These are phyloP conservation scores for Citrus glauca DNA, from an alignment of 345 rosid genomes.

Conservation along the genomic window DNA sequence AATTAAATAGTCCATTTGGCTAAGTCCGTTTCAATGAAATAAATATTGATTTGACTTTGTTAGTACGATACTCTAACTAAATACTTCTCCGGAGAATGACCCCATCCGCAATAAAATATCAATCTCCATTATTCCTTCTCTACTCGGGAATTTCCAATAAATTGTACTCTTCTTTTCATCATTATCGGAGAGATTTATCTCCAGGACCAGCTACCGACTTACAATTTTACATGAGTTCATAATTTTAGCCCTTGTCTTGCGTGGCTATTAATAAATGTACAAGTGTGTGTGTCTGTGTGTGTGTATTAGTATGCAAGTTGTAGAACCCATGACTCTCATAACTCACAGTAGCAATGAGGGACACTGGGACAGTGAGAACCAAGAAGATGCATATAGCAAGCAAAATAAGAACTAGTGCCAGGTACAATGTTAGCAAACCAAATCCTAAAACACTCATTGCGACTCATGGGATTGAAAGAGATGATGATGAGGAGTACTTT, in stretches of 20 bases:
- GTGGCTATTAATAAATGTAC: not conserved
- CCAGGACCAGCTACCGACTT: not conserved
- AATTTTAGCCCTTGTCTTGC: not conserved
- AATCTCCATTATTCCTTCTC: not conserved
- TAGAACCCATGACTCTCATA: not conserved
- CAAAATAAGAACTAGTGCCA: not conserved
- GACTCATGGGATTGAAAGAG: not conserved
- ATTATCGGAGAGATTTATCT: too few relatives aligned
- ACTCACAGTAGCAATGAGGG: not conserved
- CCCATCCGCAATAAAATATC: not conserved
- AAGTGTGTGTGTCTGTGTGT: too few relatives aligned
- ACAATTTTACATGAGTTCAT: not conserved
- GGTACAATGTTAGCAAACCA: not conserved
- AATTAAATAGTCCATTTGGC: too few relatives aligned
- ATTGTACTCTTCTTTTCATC: too few relatives aligned
- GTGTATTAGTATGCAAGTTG: not conserved
- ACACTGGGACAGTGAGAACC: too few relatives aligned
- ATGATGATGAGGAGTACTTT: not conserved
- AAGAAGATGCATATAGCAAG: not conserved
- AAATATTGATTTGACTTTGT: not conserved
- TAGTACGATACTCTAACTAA: not conserved
- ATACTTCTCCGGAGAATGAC: not conserved
- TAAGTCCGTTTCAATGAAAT: not conserved
- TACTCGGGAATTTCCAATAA: too few relatives aligned
- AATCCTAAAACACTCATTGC: not conserved